Evolutionary conservation across 306 rosid species (phyloP), one percentile per base, ranked within the genome.

Genomic region (Psophocarpus tetragonolobus): DNA sequence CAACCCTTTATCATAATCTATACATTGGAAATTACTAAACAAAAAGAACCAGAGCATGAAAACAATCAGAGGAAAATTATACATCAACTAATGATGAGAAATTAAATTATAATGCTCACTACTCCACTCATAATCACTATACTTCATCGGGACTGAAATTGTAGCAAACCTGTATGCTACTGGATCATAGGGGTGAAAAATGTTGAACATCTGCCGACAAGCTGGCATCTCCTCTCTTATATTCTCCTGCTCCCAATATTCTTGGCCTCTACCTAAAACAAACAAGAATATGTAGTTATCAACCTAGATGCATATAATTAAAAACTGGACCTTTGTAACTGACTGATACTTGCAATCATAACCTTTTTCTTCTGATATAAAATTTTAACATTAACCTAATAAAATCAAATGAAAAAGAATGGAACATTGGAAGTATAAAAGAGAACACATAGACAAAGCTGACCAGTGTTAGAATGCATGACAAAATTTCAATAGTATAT

Each of bases 141-240:
- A 70, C 44, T 56, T 68, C 60, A 58, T 57, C 48, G 21, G 33
- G 70, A 75, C 45, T 68, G 71, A 57, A 79, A 53, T 51, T 74
- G 58, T 65, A 42, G 70, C 84, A 85, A 33, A 92, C 99, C 99
- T 92, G 80, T 92, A 96, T 79, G 97, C 99, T 66, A 96, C 99
- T 14, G 99, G 99, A 85, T 96, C 99, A 80, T 71, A 96, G 35
- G 99, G 99, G 74, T 96, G 99, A 90, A 96, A 96, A 84, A 96
- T 91, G 87, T 96, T 96, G 81, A 96, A 87, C 94, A 96, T 86
- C 83, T 90, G 97, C 62, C 90, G 90, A 82, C 97, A 91, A 47
- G 98, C 92, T 38, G 99, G 99, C 94, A 92, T 90, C 87, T 92
- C 98, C 83, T 96, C 99, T 39, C 20, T 86, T 41, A 90, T 91